A percentile compares a stretch with the other conserved stretches of the same genome.
Conservation (phyloP, 495 filamentous ascomycete genomes). For the Podospora anserina region DNA sequence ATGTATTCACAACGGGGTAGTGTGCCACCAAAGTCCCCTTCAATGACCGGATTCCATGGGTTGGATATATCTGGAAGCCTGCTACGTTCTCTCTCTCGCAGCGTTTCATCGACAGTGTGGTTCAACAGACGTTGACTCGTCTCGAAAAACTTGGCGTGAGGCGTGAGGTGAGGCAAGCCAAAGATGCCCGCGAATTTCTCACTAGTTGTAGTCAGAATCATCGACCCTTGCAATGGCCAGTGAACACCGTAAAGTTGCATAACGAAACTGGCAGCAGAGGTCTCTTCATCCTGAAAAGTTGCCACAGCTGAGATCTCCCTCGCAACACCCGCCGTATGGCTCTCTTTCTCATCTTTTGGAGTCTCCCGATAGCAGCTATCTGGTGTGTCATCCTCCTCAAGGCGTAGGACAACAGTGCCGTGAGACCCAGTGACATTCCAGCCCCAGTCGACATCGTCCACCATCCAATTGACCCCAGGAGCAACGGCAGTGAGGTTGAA, state of each 20-base stretch:
- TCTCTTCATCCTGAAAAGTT: constrained; percentile 66
- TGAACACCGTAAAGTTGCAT: constrained; percentile 78
- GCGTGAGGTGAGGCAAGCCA: constrained; percentile 76
- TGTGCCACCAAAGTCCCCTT: constrained; percentile 55
- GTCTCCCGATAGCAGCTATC: constrained; percentile 40
- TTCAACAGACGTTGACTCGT: constrained; percentile 66
- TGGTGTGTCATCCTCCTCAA: constrained; percentile 48
- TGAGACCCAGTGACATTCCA: constrained; percentile 64
- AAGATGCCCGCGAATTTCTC: constrained; percentile 91
- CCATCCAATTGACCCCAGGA: constrained; percentile 42
- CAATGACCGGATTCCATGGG: constrained; percentile 58
- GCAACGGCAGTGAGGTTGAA: constrained; percentile 50
- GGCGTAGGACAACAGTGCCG: constrained; percentile 53
- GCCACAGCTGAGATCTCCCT: constrained; percentile 63
- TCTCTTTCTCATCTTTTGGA: constrained; percentile 13
- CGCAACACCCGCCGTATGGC: constrained; percentile 30
- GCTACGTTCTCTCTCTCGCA: constrained; percentile 58
- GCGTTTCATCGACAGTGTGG: constrained; percentile 62
- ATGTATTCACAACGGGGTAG: constrained; percentile 84
- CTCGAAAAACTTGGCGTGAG: constrained; percentile 62
- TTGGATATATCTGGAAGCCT: constrained; percentile 47
- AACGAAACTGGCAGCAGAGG: constrained; percentile 67
- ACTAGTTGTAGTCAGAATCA: constrained; percentile 81
- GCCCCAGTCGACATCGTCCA: constrained; percentile 50
- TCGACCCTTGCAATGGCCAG: constrained; percentile 68